These are phyloP conservation scores for Mycena latifolia DNA, from an alignment of 768 basidiomycete genomes.

Conservation along the genomic window DNA sequence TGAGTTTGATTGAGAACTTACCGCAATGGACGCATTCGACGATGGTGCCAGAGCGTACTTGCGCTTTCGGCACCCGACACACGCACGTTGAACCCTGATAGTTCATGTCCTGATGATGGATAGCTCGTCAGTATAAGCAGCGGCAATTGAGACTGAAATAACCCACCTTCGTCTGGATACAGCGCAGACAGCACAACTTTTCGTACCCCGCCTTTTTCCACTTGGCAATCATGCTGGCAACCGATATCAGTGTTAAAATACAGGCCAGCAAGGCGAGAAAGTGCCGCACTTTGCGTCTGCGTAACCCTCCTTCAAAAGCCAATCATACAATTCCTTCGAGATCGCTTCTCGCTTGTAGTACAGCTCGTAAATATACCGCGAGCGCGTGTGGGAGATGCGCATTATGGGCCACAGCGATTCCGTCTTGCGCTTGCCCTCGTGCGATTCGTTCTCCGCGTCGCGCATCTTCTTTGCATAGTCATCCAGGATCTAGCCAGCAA, in stretches of 20 bases:
- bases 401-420: constrained; percentile 98
- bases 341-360: constrained; percentile 99
- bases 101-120: constrained; percentile 88
- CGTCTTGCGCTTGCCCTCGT: constrained; percentile 97
- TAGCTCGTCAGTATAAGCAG: background rate
- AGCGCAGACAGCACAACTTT: constrained; percentile 96
- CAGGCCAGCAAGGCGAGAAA: background rate
- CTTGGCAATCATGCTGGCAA: constrained; percentile 90
- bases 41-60: constrained; percentile 88
- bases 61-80: constrained; percentile 96
- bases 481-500: constrained; percentile 80
- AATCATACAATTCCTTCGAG: constrained; percentile 93
- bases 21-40: constrained; percentile 99
- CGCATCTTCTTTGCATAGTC: constrained; percentile 99
- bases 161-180: constrained; percentile 91
- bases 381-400: constrained; percentile 96
- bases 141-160: too few species aligned
- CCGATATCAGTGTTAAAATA: constrained; percentile 13
- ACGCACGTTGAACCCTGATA: constrained; percentile 99
- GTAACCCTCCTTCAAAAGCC: constrained; percentile 97
- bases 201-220: constrained; percentile 99
- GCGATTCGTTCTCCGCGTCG: constrained; percentile 98
- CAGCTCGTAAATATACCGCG: constrained; percentile 96
- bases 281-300: constrained; percentile 91
- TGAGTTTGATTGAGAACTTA: constrained; percentile 55